Conservation (phyloP, 139 green algal genomes). For the Chlorella sp. region DNA sequence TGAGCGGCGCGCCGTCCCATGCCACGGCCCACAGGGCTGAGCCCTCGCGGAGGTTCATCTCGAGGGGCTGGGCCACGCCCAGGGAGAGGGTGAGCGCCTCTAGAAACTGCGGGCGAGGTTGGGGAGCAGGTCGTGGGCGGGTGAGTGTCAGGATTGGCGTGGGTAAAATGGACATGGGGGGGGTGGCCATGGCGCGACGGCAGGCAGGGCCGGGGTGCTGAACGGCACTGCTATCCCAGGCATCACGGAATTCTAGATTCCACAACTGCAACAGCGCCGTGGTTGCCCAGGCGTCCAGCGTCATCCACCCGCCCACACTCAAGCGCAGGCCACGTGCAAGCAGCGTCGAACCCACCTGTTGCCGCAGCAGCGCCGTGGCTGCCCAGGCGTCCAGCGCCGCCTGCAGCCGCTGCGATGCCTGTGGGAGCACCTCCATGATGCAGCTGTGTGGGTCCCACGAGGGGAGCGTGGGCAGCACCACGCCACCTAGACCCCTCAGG, state of each 20-base stretch:
- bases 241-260: no score
- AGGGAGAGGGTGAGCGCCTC: neutral
- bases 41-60: neutral
- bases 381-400: neutral
- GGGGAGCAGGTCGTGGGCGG: no score
- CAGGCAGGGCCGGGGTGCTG: no score
- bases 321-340: neutral
- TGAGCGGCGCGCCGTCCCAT: neutral
- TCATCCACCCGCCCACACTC: neutral
- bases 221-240: no score
- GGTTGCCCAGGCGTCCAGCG: neutral
- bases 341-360: neutral
- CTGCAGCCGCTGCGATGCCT: neutral
- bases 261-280: no score
- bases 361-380: no score
- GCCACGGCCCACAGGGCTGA: neutral
- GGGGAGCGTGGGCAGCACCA: neutral
- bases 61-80: neutral
- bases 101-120: neutral
- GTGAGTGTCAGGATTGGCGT: no score
- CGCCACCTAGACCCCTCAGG: no score
- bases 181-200: no score
- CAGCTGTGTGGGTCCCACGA: neutral
- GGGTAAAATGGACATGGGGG: no score
- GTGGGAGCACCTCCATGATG: neutral